phyloP scores from a whole-genome alignment of 2,329 filamentous ascomycete genomes.

The Talaromyces pinophilus region DNA sequence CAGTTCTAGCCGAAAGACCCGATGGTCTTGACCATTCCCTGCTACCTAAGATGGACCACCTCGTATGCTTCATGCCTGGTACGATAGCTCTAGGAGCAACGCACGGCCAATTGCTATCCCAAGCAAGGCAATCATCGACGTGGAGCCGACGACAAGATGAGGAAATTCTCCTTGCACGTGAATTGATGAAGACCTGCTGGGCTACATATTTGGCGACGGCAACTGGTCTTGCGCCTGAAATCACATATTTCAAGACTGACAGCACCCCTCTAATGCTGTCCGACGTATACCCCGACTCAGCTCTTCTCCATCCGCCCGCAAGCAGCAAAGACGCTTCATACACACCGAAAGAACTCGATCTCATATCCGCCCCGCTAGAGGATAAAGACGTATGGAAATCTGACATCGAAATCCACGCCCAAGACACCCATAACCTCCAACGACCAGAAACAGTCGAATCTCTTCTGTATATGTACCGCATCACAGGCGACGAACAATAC shows the following conservation, averaged over 20 bases:
- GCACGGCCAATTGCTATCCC: constrained; percentile 70
- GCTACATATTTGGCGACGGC: constrained; percentile 91
- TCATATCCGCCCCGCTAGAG: constrained; percentile 40
- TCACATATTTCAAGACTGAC: constrained; percentile 82
- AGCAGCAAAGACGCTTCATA: background rate
- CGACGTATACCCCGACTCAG: constrained; percentile 41
- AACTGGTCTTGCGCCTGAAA: constrained; percentile 91
- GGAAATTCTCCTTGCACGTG: constrained; percentile 81
- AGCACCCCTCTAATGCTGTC: constrained; percentile 60
- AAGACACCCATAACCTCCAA: constrained; percentile 91
- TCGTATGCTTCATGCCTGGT: constrained; percentile 96
- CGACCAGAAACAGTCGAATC: constrained; percentile 96
- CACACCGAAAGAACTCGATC: constrained; percentile 32
- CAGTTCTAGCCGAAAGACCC: constrained; percentile 86
- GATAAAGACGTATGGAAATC: constrained; percentile 60
- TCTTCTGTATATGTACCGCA: constrained; percentile 97
- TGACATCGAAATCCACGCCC: constrained; percentile 76
- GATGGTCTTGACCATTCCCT: constrained; percentile 66
- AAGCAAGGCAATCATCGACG: constrained; percentile 68
- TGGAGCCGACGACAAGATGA: constrained; percentile 82
- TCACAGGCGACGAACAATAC: constrained; percentile 86
- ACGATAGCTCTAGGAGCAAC: constrained; percentile 90
- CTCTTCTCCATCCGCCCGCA: constrained; percentile 28
- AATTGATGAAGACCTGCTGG: constrained; percentile 97
- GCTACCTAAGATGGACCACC: constrained; percentile 93